phyloP scores from a whole-genome alignment of 495 filamentous ascomycete genomes.

The Aspergillus saccharolyticus region DNA sequence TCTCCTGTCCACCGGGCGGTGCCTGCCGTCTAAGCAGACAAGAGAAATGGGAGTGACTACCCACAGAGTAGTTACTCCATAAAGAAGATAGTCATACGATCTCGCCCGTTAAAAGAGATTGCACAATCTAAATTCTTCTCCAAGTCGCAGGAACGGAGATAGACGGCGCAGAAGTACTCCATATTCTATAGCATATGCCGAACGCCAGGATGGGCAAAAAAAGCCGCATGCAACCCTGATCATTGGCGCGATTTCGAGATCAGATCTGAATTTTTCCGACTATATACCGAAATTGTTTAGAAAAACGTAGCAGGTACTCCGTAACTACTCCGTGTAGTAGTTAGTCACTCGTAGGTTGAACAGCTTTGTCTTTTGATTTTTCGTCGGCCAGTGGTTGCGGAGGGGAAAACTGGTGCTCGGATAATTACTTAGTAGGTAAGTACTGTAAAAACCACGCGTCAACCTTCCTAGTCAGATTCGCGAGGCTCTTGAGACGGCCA shows the following conservation, averaged over 20 bases:
- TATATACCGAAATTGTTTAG: conserved; percentile 26
- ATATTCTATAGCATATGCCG: no score
- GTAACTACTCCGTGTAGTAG: no score
- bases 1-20: no score
- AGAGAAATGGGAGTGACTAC: no score
- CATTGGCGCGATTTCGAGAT: conserved; percentile 14
- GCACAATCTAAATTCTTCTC: not conserved
- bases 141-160: not conserved
- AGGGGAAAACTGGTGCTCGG: not conserved
- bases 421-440: not conserved
- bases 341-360: not conserved
- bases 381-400: no score
- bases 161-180: no score
- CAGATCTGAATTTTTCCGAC: conserved; percentile 28
- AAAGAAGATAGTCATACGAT: no score
- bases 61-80: no score
- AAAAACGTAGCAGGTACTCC: no score
- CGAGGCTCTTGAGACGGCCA: not conserved
- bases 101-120: not conserved
- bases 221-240: conserved; percentile 1
- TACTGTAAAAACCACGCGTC: no score
- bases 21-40: no score
- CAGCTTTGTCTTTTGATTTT: not conserved
- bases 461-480: not conserved
- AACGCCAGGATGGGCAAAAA: not conserved